Evolutionary conservation across 2,329 filamentous ascomycete genomes (phyloP).

Genomic region (Arthrinium puccinioides): DNA sequence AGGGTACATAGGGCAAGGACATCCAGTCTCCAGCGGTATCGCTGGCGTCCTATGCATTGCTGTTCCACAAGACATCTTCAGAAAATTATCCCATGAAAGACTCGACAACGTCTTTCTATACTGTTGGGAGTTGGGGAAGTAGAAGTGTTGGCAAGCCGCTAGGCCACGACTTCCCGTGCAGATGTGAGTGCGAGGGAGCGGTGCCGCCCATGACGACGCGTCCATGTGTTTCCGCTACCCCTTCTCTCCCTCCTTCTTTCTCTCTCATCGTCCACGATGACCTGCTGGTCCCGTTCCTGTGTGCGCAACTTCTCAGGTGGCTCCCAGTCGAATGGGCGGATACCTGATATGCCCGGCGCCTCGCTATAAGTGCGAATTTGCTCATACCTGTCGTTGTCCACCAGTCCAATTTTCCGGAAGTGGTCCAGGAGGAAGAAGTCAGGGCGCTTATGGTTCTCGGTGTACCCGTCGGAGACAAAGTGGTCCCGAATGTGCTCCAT

Average conservation of each 20-base stretch:
- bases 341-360: background rate
- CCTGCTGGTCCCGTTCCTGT: background rate
- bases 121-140: no score
- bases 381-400: conserved; percentile 7
- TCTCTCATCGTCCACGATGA: background rate
- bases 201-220: no score
- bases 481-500: conserved; percentile 45
- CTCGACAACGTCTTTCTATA: no score
- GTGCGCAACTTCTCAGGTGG: background rate
- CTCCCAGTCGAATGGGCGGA: background rate
- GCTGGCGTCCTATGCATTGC: no score
- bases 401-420: conserved; percentile 14
- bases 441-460: conserved; percentile 55
- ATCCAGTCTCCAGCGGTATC: no score
- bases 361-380: background rate
- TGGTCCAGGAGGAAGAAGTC: conserved; percentile 88
- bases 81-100: no score
- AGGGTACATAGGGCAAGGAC: no score
- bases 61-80: no score
- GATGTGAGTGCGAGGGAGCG: no score
- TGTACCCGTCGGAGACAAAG: conserved; percentile 21
- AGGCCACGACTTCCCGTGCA: no score
- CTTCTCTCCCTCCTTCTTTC: background rate
- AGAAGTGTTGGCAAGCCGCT: no score
- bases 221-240: no score